phyloP scores from a whole-genome alignment of 768 basidiomycete genomes.

The Mycena belliarum region DNA sequence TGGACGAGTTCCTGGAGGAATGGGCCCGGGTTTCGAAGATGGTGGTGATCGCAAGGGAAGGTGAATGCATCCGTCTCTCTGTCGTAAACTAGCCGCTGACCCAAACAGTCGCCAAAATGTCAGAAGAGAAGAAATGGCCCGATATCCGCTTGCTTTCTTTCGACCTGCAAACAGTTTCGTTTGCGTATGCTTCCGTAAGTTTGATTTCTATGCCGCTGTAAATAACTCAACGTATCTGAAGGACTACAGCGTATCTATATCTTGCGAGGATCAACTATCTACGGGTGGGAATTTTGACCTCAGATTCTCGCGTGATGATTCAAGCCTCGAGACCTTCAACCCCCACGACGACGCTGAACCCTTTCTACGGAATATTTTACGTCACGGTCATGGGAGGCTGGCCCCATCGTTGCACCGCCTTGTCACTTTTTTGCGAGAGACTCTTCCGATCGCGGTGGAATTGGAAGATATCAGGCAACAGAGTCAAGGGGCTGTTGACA shows the following conservation, averaged over 20 bases:
- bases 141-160: slow-evolving; percentile 86
- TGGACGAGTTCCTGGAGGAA: slow-evolving; percentile 88
- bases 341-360: slow-evolving; percentile 82
- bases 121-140: slow-evolving; percentile 66
- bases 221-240: slow-evolving; percentile 26
- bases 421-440: slow-evolving; percentile 70
- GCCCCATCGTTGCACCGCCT: slow-evolving; percentile 66
- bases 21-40: slow-evolving; percentile 94
- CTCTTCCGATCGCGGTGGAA: slow-evolving; percentile 74
- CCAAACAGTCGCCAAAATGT: slow-evolving; percentile 75
- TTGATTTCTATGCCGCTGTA: not conserved
- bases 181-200: slow-evolving; percentile 70
- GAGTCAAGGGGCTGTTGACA: slow-evolving; percentile 47
- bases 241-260: slow-evolving; percentile 79
- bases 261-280: slow-evolving; percentile 75
- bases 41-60: slow-evolving; percentile 89
- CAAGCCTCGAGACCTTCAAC: slow-evolving; percentile 44
- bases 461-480: slow-evolving; percentile 55
- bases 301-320: slow-evolving; percentile 59
- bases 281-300: slow-evolving; percentile 73
- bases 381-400: slow-evolving; percentile 62
- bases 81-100: slow-evolving; percentile 4
- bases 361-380: slow-evolving; percentile 70
- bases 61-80: slow-evolving; percentile 41
- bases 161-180: slow-evolving; percentile 90